Conservation (phyloP, 202 grass and related monocot genomes). For the Setaria italica region DNA sequence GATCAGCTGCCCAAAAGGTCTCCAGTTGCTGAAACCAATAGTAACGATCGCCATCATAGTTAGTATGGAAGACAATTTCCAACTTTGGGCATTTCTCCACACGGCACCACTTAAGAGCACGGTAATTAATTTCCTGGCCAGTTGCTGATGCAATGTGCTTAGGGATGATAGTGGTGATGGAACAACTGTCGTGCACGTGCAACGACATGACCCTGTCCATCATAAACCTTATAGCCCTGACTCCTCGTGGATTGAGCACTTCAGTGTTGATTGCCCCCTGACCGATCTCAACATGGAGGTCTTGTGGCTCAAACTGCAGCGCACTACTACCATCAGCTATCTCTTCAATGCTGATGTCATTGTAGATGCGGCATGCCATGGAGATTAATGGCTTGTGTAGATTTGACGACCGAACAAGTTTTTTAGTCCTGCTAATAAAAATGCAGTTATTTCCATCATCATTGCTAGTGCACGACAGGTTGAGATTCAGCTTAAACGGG, state of each 20-base stretch:
- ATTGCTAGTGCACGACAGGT: background rate
- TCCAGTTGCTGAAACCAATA: background rate
- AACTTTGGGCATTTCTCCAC: slow-evolving; percentile 6
- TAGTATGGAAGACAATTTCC: background rate
- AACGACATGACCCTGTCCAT: background rate
- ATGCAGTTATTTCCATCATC: too few species aligned
- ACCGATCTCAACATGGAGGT: background rate
- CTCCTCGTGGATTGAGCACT: background rate
- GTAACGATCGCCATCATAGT: background rate
- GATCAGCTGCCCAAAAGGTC: background rate
- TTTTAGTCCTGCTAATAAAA: background rate
- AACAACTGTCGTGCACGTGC: background rate
- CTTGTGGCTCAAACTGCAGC: background rate
- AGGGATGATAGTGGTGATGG: background rate
- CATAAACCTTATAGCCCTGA: background rate
- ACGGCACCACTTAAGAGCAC: background rate
- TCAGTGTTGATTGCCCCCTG: background rate
- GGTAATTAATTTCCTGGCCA: too few species aligned
- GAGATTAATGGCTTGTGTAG: background rate
- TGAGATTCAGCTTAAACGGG: background rate
- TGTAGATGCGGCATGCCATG: background rate
- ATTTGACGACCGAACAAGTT: background rate
- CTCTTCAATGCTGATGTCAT: background rate
- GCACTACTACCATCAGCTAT: background rate
- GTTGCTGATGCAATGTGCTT: background rate